Conservation (phyloP, 495 filamentous ascomycete species). For the Neurospora sp. region DNA sequence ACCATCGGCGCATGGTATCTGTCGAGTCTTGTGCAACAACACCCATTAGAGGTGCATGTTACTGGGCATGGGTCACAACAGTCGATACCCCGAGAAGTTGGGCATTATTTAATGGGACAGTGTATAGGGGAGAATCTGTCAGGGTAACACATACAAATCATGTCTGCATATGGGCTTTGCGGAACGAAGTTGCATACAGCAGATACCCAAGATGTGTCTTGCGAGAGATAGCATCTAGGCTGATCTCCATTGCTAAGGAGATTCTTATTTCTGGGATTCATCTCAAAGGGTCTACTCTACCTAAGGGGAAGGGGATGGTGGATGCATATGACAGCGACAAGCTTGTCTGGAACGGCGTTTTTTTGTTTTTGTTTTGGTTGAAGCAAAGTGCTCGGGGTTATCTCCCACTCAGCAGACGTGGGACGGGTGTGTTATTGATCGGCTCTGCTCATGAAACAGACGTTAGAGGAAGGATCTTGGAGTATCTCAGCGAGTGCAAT, state of each 20-base stretch:
- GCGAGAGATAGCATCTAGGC: background rate
- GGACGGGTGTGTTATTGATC: background rate
- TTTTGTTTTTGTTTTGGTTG: background rate
- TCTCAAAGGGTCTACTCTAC: background rate
- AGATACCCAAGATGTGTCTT: background rate
- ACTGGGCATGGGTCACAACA: background rate
- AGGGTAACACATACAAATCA: background rate
- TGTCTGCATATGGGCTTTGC: background rate
- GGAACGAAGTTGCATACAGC: background rate
- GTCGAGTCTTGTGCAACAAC: background rate
- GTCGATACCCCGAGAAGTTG: background rate
- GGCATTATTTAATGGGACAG: background rate
- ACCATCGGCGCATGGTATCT: background rate
- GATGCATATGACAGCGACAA: background rate
- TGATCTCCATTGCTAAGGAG: background rate
- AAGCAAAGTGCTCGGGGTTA: background rate
- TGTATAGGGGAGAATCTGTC: background rate
- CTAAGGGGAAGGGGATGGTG: background rate
- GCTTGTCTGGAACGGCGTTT: background rate
- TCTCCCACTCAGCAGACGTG: background rate
- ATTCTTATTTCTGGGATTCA: background rate
- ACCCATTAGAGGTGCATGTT: background rate
- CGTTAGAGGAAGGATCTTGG: background rate
- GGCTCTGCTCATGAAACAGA: background rate
- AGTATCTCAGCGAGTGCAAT: background rate